Base-by-base conservation (phyloP, 2,329 filamentous ascomycete genomes). In the Fusarium staphyleae region DNA sequence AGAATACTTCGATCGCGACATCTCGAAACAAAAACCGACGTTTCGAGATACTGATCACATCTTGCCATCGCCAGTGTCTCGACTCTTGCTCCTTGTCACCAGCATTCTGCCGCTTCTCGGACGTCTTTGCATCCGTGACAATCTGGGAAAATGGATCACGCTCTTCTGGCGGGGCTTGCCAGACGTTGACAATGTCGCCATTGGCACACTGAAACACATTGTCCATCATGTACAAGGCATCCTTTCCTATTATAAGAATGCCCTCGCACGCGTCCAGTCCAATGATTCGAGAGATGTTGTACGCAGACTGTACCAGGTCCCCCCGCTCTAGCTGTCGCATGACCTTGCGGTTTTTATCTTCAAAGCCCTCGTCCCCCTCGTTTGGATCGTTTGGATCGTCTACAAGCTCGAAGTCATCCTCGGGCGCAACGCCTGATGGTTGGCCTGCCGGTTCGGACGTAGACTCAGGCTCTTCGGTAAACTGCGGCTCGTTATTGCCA, bases 311-410 rank as follows among this genome's bases (percentile, higher is more conserved):
- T 2, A 99, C 93, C 49, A 93, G 85, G 67, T 99, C 95, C 5
- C 93, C 92, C 11, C 89, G 88, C 65, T 96, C 89, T 10, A 99
- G 80, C 59, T 91, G 93, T 44, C 95, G 85, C 91, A 98, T 96
- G 36, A 99, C 93, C 73, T 97, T 97, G 36, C 96, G 85, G 68
- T 99, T 98, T 77, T 97, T 98, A 73, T 99, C 96, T 73, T 99
- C 96, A 58, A 96, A 96, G 1, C 87, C 88, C 62, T 88, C 86
- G 12, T 87, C 84, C 1, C 75, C 80, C 37, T 95, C 91, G 19
- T 90, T 84, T 33, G 89, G 86, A 50, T 93, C 89, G 66, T 92
- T 92, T 0, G 93, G 93, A 56, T 97, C 93, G 55, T 98, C 93
- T 6, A 99, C 88, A 62, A 99, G 85, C 74, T 99, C 95, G 69